Evolutionary conservation across 2,329 filamentous ascomycete genomes (phyloP).

Genomic region (Corynespora cassiicola): DNA sequence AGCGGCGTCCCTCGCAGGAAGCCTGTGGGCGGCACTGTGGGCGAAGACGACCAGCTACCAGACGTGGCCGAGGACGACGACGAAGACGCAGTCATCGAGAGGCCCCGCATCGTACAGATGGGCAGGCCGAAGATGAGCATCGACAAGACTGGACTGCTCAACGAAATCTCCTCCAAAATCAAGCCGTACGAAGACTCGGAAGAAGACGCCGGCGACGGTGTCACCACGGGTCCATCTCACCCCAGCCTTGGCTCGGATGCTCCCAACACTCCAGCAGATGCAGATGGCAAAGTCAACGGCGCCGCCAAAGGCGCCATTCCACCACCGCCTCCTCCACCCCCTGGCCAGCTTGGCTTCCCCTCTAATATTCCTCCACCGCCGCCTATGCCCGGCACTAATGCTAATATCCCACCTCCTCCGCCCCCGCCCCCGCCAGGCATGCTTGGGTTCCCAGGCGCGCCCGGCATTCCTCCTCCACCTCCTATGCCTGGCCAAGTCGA

Average conservation of each 20-base stretch:
- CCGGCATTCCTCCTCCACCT: conserved; percentile 53
- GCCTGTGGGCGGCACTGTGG: conserved; percentile 46
- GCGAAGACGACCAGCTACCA: conserved; percentile 44
- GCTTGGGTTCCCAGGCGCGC: conserved; percentile 45
- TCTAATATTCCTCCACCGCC: conserved; percentile 51
- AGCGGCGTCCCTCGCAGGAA: conserved; percentile 48
- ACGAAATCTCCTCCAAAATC: conserved; percentile 78
- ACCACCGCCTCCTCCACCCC: conserved; percentile 56
- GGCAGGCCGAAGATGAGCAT: conserved; percentile 71
- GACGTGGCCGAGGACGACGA: conserved; percentile 54
- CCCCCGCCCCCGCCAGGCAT: conserved; percentile 57
- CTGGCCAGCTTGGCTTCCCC: conserved; percentile 45
- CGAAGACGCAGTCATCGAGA: conserved; percentile 73
- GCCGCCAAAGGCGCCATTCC: conserved; percentile 48
- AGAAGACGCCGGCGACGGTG: conserved; percentile 64
- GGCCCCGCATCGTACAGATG: conserved; percentile 79
- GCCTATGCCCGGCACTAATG: conserved; percentile 54
- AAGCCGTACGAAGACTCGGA: conserved; percentile 76
- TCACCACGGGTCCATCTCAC: conserved; percentile 77
- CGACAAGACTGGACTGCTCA: conserved; percentile 69
- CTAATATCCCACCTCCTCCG: conserved; percentile 53
- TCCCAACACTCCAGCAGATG: conserved; percentile 71
- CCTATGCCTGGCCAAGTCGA: conserved; percentile 56
- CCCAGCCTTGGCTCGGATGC: conserved; percentile 75
- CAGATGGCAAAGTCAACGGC: conserved; percentile 65